Conservation (phyloP, 1,284 basidiomycete species). For the Blastosporella zonata region DNA sequence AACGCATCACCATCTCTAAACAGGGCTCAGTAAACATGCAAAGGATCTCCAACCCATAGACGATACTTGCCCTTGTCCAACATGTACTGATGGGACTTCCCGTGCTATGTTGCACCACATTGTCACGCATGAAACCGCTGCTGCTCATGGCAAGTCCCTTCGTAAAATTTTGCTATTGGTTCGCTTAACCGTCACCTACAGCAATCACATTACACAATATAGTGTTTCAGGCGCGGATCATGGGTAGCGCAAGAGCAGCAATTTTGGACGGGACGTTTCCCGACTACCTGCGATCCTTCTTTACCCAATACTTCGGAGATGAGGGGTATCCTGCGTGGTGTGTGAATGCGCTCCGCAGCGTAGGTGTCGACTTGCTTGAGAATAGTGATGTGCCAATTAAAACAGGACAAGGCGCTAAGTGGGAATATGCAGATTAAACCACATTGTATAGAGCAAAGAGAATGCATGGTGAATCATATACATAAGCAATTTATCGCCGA, state of each 20-base stretch:
- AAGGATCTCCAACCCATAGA: constrained; percentile 72
- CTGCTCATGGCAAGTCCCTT: constrained; percentile 63
- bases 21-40: constrained; percentile 68
- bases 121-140: constrained; percentile 73
- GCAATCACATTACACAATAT: constrained; percentile 79
- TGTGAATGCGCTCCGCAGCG: constrained; percentile 54
- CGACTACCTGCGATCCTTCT: constrained; percentile 70
- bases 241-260: constrained; percentile 76
- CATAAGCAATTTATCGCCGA: constrained; percentile 26
- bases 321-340: constrained; percentile 80
- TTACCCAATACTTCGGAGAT: constrained; percentile 66
- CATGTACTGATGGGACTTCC: constrained; percentile 61
- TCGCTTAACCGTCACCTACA: constrained; percentile 24
- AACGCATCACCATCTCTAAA: not conserved
- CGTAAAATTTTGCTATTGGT: constrained; percentile 5
- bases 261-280: constrained; percentile 77
- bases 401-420: constrained; percentile 64
- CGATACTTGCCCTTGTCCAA: constrained; percentile 73
- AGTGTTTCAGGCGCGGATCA: constrained; percentile 77
- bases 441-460: not conserved
- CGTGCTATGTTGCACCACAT: constrained; percentile 73
- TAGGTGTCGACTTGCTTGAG: constrained; percentile 17
- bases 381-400: constrained; percentile 46
- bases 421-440: constrained; percentile 53
- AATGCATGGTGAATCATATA: not conserved